Conservation (phyloP, 2,329 filamentous ascomycete species). For the Fusarium sp. region DNA sequence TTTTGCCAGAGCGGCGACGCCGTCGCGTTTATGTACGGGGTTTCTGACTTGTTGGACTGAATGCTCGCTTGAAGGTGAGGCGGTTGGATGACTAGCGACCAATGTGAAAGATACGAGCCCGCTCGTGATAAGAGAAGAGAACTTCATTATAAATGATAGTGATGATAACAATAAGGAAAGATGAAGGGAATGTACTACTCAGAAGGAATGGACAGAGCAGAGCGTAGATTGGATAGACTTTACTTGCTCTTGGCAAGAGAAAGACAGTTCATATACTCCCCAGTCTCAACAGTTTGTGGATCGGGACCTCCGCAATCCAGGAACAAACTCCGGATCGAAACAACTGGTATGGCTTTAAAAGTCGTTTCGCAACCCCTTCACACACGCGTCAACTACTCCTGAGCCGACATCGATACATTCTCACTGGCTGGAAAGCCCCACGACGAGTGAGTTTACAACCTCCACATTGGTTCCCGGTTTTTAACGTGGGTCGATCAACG, state of each 20-base stretch:
- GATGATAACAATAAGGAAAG: not conserved
- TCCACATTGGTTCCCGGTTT: conserved; percentile 17
- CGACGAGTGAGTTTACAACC: conserved; percentile 8
- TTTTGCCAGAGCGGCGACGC: conserved; percentile 53
- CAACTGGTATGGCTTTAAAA: not conserved
- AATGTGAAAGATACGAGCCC: conserved; percentile 21
- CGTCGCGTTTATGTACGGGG: conserved; percentile 53
- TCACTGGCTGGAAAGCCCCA: conserved; percentile 6
- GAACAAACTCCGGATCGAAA: conserved; percentile 3
- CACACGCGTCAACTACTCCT: conserved; percentile 23
- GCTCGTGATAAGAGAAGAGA: conserved; percentile 30
- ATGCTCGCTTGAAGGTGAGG: not conserved
- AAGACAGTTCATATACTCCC: conserved; percentile 18
- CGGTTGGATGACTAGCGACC: conserved; percentile 28
- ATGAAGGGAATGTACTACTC: conserved; percentile 7
- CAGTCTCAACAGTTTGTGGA: conserved; percentile 6
- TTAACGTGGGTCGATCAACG: conserved; percentile 27
- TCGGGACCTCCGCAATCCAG: conserved; percentile 21
- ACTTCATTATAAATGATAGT: conserved; percentile 39
- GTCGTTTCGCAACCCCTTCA: not conserved
- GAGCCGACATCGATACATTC: not conserved
- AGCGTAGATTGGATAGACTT: not conserved
- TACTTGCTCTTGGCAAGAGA: not conserved
- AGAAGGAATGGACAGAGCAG: conserved; percentile 13
- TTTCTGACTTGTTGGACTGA: conserved; percentile 58